These are phyloP conservation scores for Diaporthe eres DNA, from an alignment of 2,329 filamentous ascomycete genomes.

Conservation along the genomic window DNA sequence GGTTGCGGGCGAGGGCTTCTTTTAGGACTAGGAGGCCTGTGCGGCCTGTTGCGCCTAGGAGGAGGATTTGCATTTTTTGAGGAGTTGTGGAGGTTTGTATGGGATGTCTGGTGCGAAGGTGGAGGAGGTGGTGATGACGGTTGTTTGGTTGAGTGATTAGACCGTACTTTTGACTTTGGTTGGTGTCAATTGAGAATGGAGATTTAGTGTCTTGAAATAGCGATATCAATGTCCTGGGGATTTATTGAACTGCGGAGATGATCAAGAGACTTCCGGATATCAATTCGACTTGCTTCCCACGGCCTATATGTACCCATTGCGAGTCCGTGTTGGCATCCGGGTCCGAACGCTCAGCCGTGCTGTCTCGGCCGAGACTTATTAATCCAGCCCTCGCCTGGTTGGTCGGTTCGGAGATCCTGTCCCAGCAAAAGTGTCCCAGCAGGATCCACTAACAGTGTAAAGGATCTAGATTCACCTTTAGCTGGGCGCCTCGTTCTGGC, in stretches of 20 bases:
- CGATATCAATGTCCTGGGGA: rapidly evolving
- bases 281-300: background rate
- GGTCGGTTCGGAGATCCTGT: background rate
- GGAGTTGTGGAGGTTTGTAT: constrained; percentile 32
- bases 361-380: constrained; percentile 21
- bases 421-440: background rate
- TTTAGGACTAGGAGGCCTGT: constrained; percentile 58
- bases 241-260: background rate
- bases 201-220: too few relatives aligned
- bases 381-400: background rate
- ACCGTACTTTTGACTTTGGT: background rate
- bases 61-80: constrained; percentile 54
- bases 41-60: constrained; percentile 60
- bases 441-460: constrained; percentile 6
- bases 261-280: background rate
- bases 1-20: constrained; percentile 54
- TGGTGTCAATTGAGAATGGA: background rate
- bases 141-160: background rate
- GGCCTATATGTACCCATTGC: constrained; percentile 1
- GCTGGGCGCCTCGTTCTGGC: constrained; percentile 17
- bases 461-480: background rate
- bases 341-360: background rate
- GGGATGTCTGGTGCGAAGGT: background rate
- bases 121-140: background rate
- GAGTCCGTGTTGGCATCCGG: background rate